These are phyloP conservation scores for Candida qinlingensis DNA, from an alignment of 805 yeast species.

Conservation along the genomic window DNA sequence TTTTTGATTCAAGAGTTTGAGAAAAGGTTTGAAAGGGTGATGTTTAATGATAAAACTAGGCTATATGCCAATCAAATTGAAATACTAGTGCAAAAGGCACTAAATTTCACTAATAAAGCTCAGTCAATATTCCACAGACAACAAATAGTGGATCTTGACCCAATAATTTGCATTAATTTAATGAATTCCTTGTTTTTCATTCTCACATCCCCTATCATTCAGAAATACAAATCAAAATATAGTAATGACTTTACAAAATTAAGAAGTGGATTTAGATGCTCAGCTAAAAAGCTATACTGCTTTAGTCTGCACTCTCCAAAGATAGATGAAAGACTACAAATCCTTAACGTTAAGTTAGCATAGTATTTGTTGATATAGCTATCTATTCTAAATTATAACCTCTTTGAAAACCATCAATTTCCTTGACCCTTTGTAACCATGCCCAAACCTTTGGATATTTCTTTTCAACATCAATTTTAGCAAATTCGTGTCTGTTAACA, in stretches of 20 bases:
- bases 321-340: background rate
- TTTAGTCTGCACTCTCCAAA: constrained; percentile 2
- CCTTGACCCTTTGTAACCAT: background rate
- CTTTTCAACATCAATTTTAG: background rate
- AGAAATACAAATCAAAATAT: background rate
- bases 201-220: background rate
- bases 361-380: background rate
- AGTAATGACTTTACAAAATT: background rate
- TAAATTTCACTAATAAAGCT: background rate
- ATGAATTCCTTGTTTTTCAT: background rate
- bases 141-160: constrained; percentile 1
- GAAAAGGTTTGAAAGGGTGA: background rate
- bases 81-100: background rate
- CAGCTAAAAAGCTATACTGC: background rate
- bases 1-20: constrained; percentile 1
- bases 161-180: constrained; percentile 1
- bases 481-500: constrained; percentile 33
- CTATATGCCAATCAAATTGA: background rate
- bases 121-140: background rate
- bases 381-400: too few relatives aligned
- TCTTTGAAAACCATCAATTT: constrained; percentile 1
- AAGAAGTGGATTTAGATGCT: too few relatives aligned
- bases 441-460: background rate
- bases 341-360: background rate
- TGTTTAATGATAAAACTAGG: background rate